Percentiles rank a stretch among this genome's conserved stretches.
Evolutionary conservation across 108 stramenopile genomes (phyloP).

Genomic region (Cyclotella atomus): DNA sequence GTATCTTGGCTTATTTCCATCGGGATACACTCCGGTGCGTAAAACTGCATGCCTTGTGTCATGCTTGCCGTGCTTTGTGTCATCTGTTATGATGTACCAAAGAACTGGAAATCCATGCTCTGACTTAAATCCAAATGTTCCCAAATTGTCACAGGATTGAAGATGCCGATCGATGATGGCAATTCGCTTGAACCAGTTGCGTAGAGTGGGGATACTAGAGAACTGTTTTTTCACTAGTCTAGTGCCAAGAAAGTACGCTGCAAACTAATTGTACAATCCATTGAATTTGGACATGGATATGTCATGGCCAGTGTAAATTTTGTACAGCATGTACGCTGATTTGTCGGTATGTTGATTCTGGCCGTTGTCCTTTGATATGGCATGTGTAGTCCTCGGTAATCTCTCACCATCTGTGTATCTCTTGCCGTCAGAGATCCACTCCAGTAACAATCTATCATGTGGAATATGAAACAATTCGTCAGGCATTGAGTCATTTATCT

Average conservation of each 20-base stretch:
- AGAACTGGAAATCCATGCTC: conserved; percentile 1
- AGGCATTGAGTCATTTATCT: background rate
- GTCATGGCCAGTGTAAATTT: background rate
- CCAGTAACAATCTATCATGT: background rate
- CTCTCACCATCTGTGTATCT: background rate
- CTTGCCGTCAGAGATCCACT: background rate
- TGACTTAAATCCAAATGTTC: background rate
- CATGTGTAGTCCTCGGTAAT: background rate
- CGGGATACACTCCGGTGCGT: conserved; percentile 1
- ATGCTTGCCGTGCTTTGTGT: conserved; percentile 2
- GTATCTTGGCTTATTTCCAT: conserved; percentile 2
- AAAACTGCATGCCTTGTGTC: background rate
- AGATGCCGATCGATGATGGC: background rate
- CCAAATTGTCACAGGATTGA: background rate
- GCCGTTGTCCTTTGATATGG: background rate
- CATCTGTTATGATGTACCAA: conserved; percentile 6
- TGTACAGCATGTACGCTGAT: background rate
- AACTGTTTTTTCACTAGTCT: background rate
- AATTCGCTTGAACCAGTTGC: background rate
- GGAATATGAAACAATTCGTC: background rate
- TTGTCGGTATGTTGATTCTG: background rate
- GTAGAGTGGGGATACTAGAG: background rate
- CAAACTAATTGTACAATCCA: conserved; percentile 2
- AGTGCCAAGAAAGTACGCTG: background rate
- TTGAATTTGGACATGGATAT: conserved; percentile 5